Evolutionary conservation across 495 filamentous ascomycete genomes (phyloP), one percentile per base, ranked within the genome.

Genomic region (Neurospora hispaniola): DNA sequence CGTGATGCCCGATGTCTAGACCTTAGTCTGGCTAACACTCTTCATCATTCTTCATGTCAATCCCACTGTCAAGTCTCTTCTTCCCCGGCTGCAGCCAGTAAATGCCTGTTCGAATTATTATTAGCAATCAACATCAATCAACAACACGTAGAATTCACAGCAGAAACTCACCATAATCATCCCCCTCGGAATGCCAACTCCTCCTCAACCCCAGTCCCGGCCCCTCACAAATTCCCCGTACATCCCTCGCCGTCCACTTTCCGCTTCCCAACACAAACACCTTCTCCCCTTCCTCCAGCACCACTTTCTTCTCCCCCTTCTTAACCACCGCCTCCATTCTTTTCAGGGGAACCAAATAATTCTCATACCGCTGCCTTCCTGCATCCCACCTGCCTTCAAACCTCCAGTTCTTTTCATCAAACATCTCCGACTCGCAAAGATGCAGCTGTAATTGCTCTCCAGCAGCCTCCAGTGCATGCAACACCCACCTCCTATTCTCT

Each of bases 21-120:
- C 8, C 18, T 46, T 11, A n/a, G 3, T 46, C n/a, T 46, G n/a
- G 5, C 14, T 18, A 18, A 6, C n/a, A 46, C n/a, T 44, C 44
- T 10, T 27, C 20, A 23, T 54, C 20, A 8, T 71, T 69, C 10
- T 27, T 20, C n/a, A 75, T 73, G 0, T 70, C 71, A 48, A 73
- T 42, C 35, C 71, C 71, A 27, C 74, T 75, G 38, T 75, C 74
- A 16, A 44, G 12, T 18, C 74, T 70, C 48, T 18, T 70, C 4
- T 71, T 54, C 0, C 6, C 62, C 39, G 72, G 72, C 62, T 73
- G 69, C 39, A 75, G 42, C 74, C 74, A 75, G 38, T 75, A 75
- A 14, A 69, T 62, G 20, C 72, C 74, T 75, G 14, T 35, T 2
- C 35, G 14, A 1, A 54, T 10, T 1, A 27, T 18, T 4, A 18